Base-by-base conservation (phyloP, 108 stramenopile genomes). In the Licmophora abbreviata region DNA sequence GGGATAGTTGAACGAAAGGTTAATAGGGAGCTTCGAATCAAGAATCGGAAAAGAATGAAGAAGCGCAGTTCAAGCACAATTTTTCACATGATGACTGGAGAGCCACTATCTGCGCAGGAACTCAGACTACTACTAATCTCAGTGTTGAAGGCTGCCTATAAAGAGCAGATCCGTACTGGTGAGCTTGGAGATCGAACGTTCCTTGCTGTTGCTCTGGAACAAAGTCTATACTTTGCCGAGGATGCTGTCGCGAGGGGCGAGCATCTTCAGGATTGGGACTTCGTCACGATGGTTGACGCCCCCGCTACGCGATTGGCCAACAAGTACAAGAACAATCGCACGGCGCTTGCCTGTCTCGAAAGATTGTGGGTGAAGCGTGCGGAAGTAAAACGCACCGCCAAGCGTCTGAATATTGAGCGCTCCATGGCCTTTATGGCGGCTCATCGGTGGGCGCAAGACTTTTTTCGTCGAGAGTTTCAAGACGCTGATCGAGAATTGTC, bases 151-250 rank as follows among this genome's bases (percentile, higher is more conserved):
- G 53, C 69, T 5, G 46, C 56, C 17, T 83, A 83, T 38, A 54
- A 68, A 17, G 44, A 58, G 3, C 68, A 71, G 46, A 59, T 83
- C 15, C 49, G 58, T 26, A 27, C 54, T 26, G 82, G 82, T 12
- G 72, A 76, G 32, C 34, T 83, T 1, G 73, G 58, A 18, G 58
- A 61, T 20, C 50, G 51, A 15, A 66, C 73, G 20, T 53, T 69
- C n/a, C 58, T 74, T 17, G 44, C 64, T 1, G 47, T 71, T 29
- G 54, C 69, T 10, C 45, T 83, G 31, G 44, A 54, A 15, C 67
- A 74, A 44, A 70, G 72, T 49, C 55, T 86, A 8, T 71, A 76
- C 22, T 54, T 77, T 26, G 65, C 74, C 21, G 48, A 57, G 33
- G 63, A 75, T 33, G 52, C 48, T 24, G 74, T 74, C 7, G 36